Evolutionary conservation across 148 eudicot genomes (phyloP).

Genomic region (Rhododendron griersonianum): DNA sequence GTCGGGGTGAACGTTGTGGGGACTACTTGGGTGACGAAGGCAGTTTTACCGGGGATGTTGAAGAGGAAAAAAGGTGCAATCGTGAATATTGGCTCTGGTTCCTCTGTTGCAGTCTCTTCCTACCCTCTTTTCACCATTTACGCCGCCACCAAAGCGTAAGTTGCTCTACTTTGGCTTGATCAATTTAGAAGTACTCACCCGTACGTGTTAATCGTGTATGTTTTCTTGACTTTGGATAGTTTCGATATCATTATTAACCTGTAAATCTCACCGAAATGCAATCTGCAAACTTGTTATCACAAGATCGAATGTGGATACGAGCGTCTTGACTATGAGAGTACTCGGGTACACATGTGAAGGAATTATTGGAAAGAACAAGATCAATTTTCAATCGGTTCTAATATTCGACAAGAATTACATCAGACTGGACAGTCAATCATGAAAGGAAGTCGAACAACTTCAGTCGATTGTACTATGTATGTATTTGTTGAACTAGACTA

Average conservation of each 20-base stretch:
- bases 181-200: neutral
- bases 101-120: slow-evolving; percentile 41
- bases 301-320: neutral
- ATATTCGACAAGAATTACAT: no score
- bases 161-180: neutral
- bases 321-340: no score
- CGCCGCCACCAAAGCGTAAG: slow-evolving; percentile 68
- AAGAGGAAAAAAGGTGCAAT: slow-evolving; percentile 42
- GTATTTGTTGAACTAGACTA: neutral
- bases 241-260: neutral
- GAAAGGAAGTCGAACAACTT: neutral
- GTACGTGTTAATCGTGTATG: neutral
- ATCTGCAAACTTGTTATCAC: neutral
- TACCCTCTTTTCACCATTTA: slow-evolving; percentile 52
- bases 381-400: neutral
- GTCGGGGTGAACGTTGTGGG: slow-evolving; percentile 50
- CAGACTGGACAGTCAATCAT: neutral
- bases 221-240: neutral
- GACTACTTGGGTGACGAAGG: slow-evolving; percentile 39
- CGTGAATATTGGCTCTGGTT: slow-evolving; percentile 67
- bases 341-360: no score
- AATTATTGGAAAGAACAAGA: neutral
- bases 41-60: slow-evolving; percentile 42
- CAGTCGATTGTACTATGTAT: neutral
- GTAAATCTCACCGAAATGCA: neutral